Evolutionary conservation across 2,329 filamentous ascomycete genomes (phyloP).

Genomic region (Penicillium sclerotigenum): DNA sequence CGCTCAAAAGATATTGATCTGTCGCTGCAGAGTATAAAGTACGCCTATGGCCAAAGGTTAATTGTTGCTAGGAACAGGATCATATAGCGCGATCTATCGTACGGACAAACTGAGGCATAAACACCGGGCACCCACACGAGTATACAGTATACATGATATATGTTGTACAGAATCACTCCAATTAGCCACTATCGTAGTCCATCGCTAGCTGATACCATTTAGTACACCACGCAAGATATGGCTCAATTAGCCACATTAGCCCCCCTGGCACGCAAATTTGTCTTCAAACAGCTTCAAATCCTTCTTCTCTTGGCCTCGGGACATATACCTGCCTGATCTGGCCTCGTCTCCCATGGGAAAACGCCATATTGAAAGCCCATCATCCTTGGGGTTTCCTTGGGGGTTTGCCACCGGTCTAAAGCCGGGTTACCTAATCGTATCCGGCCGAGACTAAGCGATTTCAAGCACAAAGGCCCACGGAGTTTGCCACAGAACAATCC

Average conservation of each 20-base stretch:
- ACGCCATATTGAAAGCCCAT: not conserved
- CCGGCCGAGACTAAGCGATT: slow-evolving; percentile 14
- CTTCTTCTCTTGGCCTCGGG: not conserved
- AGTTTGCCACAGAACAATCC: too few species aligned
- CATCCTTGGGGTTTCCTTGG: too few species aligned
- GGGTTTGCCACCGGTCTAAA: slow-evolving; percentile 1
- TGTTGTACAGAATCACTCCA: too few species aligned
- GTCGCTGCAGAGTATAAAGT: not conserved
- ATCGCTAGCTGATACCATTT: not conserved
- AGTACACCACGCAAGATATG: not conserved
- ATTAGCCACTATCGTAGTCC: not conserved
- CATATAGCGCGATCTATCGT: not conserved
- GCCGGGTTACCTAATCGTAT: not conserved
- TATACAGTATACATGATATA: not conserved
- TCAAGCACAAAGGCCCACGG: too few species aligned
- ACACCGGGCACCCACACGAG: not conserved
- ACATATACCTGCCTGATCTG: not conserved
- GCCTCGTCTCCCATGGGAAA: not conserved
- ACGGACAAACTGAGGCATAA: not conserved
- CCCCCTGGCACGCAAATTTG: not conserved
- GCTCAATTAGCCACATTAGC: not conserved
- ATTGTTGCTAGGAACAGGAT: not conserved
- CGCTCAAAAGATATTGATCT: not conserved
- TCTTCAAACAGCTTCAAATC: not conserved
- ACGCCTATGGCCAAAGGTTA: not conserved